A percentile compares a stretch with the other conserved stretches of the same genome.
These are phyloP conservation scores for Marchantia polymorpha DNA, from an alignment of 225 moss, liverwort and hornwort species.

Conservation along the genomic window DNA sequence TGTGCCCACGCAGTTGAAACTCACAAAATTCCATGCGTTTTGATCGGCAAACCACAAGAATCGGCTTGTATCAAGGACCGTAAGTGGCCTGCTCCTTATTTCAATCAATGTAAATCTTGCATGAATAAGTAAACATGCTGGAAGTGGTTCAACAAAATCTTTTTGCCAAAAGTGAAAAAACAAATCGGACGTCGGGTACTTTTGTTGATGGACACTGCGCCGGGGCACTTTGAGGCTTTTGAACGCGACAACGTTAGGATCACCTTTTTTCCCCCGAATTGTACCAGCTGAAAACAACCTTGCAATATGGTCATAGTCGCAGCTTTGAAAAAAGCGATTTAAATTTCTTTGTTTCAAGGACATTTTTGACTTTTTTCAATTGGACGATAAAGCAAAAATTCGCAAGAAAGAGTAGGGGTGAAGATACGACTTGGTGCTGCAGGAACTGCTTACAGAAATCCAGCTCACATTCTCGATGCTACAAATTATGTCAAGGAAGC, in stretches of 20 bases:
- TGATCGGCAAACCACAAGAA: background rate
- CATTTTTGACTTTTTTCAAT: too few species aligned
- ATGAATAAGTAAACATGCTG: background rate
- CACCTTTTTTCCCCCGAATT: conserved; percentile 5
- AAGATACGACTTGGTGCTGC: too few species aligned
- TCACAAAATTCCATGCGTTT: too few species aligned
- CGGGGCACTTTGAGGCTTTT: conserved; percentile 9
- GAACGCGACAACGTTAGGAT: background rate
- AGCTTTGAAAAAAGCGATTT: background rate
- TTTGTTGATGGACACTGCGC: conserved; percentile 12
- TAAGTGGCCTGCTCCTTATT: background rate
- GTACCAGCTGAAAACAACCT: background rate
- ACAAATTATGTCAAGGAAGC: too few species aligned
- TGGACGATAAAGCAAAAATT: too few species aligned
- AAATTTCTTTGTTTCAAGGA: too few species aligned
- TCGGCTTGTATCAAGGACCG: background rate
- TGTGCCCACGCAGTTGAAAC: too few species aligned
- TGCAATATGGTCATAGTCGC: background rate
- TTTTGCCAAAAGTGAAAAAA: background rate
- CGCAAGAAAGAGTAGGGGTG: too few species aligned
- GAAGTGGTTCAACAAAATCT: background rate
- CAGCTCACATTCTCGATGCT: too few species aligned
- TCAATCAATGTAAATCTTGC: conserved; percentile 1
- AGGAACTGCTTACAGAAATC: too few species aligned
- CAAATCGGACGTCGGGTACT: background rate